These are phyloP conservation scores for Penicillium simplicissimum DNA, from an alignment of 495 filamentous ascomycete genomes.

Conservation along the genomic window DNA sequence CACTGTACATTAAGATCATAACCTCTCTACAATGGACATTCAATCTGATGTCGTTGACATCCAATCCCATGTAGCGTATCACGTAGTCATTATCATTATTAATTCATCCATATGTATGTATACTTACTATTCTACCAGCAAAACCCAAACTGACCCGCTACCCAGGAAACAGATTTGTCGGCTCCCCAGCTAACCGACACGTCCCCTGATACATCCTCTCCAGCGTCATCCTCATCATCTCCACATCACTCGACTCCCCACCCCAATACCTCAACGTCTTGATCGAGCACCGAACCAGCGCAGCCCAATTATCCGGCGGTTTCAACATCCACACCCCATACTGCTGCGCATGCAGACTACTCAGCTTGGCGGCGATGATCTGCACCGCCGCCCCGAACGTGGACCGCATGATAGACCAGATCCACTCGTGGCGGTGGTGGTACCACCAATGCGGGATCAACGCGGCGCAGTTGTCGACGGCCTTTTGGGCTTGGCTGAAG, in stretches of 20 bases:
- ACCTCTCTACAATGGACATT: conserved; percentile 10
- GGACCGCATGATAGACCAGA: conserved; percentile 24
- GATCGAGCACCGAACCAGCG: conserved; percentile 25
- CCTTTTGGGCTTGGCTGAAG: conserved; percentile 22
- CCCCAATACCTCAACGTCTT: conserved; percentile 23
- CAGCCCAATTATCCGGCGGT: conserved; percentile 24
- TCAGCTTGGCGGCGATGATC: conserved; percentile 23
- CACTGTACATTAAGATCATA: conserved; percentile 14
- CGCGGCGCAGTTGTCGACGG: conserved; percentile 24
- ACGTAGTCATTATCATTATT: neutral
- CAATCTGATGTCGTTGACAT: neutral
- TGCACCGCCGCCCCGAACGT: conserved; percentile 26
- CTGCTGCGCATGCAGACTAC: conserved; percentile 12
- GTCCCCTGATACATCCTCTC: conserved; percentile 32
- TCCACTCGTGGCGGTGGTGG: conserved; percentile 31
- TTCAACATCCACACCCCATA: conserved; percentile 14
- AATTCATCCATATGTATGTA: neutral
- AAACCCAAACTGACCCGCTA: neutral
- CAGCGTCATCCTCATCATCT: conserved; percentile 25
- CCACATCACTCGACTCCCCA: conserved; percentile 26
- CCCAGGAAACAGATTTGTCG: conserved; percentile 10
- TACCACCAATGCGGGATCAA: conserved; percentile 29
- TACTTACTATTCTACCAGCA: no score
- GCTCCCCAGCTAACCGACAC: conserved; percentile 24
- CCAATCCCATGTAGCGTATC: neutral